Evolutionary conservation across 768 basidiomycete genomes (phyloP).

Genomic region (Auricularia sp.): DNA sequence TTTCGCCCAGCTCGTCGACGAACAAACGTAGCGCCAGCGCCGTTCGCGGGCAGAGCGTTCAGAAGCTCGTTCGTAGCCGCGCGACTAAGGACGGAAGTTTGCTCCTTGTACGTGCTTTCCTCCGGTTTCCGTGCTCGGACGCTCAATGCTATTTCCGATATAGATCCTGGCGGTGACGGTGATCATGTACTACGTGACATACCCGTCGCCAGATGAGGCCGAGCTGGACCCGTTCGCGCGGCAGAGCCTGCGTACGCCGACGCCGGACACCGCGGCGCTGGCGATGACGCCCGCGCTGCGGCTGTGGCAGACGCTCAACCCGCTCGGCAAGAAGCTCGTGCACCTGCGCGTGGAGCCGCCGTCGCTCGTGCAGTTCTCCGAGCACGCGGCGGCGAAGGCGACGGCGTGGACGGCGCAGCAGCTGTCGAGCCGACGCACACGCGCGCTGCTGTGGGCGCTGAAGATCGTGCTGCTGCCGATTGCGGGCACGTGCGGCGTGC

Average conservation of each 20-base stretch:
- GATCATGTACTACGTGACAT: constrained; percentile 63
- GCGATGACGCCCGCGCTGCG: constrained; percentile 43
- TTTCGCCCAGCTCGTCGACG: constrained; percentile 11
- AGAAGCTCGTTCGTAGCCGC: constrained; percentile 49
- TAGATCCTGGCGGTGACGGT: constrained; percentile 71
- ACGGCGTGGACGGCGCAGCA: constrained; percentile 12
- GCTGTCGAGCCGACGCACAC: constrained; percentile 36
- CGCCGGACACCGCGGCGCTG: constrained; percentile 8
- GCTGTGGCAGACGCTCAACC: constrained; percentile 73
- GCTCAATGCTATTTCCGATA: no score
- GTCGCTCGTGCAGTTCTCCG: constrained; percentile 53
- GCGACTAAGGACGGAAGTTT: constrained; percentile 71
- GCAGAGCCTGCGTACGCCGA: constrained; percentile 1
- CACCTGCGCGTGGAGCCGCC: constrained; percentile 79
- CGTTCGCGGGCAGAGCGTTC: constrained; percentile 6
- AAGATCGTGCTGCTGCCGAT: constrained; percentile 85
- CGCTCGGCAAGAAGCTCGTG: constrained; percentile 48
- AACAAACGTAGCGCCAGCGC: constrained; percentile 4
- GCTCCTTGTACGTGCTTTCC: constrained; percentile 45
- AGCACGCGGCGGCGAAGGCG: constrained; percentile 20
- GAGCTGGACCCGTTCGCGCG: constrained; percentile 7
- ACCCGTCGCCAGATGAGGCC: constrained; percentile 27
- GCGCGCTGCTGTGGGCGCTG: constrained; percentile 58
- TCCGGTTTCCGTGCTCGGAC: not conserved
- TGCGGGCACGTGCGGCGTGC: constrained; percentile 54